Evolutionary conservation across 2,329 filamentous ascomycete species (phyloP), one percentile per base, ranked within the genome.

Genomic region (Helotiales sp.): DNA sequence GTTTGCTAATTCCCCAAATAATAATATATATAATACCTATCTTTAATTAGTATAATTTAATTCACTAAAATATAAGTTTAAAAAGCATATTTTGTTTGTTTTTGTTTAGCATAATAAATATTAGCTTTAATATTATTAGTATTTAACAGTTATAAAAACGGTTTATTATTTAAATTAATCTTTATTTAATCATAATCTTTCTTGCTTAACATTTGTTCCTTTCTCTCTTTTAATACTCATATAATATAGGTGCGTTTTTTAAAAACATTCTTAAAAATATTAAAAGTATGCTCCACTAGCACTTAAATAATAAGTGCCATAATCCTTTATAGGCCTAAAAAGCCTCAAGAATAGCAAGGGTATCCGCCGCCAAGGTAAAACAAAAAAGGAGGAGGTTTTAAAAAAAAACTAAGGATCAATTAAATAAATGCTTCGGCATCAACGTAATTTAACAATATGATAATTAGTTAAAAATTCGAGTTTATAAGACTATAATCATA

Each of bases 91-190:
- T 64, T 72, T 15, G 62, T 69, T 32, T 68, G 73, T 62, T 70
- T 70, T 63, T 62, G 63, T 61, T 66, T 73, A 30, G 70, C 72
- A 30, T n/a, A 74, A 52, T 73, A 72, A 17, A 74, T 70, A 57
- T 68, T 73, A 24, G 66, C 69, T 57, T 71, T 72, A 17, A 68
- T 74, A 45, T 64, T 70, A 20, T 69, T 66, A 20, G 64, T 24
- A 59, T 73, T 62, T 15, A 70, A 10, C 24, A 54, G 71, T 24
- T 60, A 28, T 47, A 73, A 52, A 49, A 70, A 70, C 64, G 11
- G 60, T 61, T 69, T 71, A 20, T 66, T 70, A 52, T 74, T 67
- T 30, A 70, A 59, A 40, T 64, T 45, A 17, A 63, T 63, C 63
- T 67, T 63, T 32, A 72, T 62, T 10, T 45, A 37, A 49, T 67